Evolutionary conservation across 2,329 filamentous ascomycete species (phyloP), one percentile per base, ranked within the genome.

Genomic region (Penicillium fuscoglaucum): DNA sequence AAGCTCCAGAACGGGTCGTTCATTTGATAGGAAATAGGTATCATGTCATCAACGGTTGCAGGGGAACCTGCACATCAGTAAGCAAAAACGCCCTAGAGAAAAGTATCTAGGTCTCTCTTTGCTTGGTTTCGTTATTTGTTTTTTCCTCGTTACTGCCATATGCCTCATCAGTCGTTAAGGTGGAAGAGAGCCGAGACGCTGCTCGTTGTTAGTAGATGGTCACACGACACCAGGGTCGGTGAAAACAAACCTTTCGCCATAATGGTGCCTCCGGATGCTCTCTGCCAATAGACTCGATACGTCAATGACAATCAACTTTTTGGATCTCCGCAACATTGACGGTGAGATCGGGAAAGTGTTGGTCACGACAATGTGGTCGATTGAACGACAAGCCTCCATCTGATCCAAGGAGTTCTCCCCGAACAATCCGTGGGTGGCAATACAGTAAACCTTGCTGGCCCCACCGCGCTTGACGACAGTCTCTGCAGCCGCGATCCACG

Each of bases 401-500:
- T 97, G 91, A 69, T 92, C 88, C 17, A 99, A 84, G 64, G 90
- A 91, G 72, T 97, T 90, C 46, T 88, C 90, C 24, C 93, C 93
- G 74, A 99, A 98, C 37, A 99, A 84, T 41, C 93, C 95, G 71
- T 99, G 95, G 0, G 95, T 98, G 8, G 93, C 95, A 79, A 99
- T 96, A 81, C 92, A 96, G 77, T 96, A 98, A 37, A 99, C 95
- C 76, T 90, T 95, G 68, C 90, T 96, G 1, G 95, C 95, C 45
- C 87, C 85, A 64, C 95, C 96, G 63, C 90, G 87, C 82, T 98
- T 98, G 53, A 96, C 90, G 2, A 96, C 93, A 1, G 93, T 96
- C 80, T 99, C 95, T 13, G 95, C 95, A 7, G 95, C 95, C 6
- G 93, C 93, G 66, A 99, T 96, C 95, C 95, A 99, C 7, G 91